A percentile compares a stretch with the other conserved stretches of the same genome.
Conservation (phyloP, 345 rosid genomes). For the Raphanus raphanistrum region DNA sequence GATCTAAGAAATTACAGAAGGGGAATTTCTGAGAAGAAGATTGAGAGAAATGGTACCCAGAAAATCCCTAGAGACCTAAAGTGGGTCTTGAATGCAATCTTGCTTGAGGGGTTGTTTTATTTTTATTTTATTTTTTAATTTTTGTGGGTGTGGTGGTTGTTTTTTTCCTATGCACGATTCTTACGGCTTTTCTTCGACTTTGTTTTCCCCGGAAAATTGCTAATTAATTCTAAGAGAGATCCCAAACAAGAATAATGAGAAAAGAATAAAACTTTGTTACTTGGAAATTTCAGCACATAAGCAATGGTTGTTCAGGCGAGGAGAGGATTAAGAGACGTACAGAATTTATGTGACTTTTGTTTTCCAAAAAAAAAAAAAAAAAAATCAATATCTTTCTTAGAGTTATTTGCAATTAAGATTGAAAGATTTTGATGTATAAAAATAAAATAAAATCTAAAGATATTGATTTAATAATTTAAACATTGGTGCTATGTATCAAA, state of each 20-base stretch:
- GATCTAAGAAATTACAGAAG: conserved; percentile 14
- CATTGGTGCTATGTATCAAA: not conserved
- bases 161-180: conserved; percentile 9
- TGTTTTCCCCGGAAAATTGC: conserved; percentile 8
- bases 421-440: not conserved
- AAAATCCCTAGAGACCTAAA: conserved; percentile 7
- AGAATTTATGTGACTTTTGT: conserved; percentile 31
- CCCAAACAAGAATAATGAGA: not conserved
- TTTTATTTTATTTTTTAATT: not conserved
- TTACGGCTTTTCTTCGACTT: conserved; percentile 5
- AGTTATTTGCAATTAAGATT: conserved; percentile 1
- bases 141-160: conserved; percentile 23
- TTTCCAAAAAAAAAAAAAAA: not conserved
- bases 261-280: not conserved
- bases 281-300: conserved; percentile 9
- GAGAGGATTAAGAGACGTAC: conserved; percentile 35
- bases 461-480: not conserved
- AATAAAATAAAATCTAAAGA: not conserved
- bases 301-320: conserved; percentile 13
- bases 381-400: not conserved
- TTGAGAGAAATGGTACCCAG: conserved; percentile 21
- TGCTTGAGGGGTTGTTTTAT: not conserved
- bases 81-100: not conserved
- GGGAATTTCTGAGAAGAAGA: not conserved
- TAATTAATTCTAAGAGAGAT: not conserved